Percentiles rank a stretch among this genome's conserved stretches.
Evolutionary conservation across 163 green algal species (phyloP).

Genomic region (Scenedesmus sp.): DNA sequence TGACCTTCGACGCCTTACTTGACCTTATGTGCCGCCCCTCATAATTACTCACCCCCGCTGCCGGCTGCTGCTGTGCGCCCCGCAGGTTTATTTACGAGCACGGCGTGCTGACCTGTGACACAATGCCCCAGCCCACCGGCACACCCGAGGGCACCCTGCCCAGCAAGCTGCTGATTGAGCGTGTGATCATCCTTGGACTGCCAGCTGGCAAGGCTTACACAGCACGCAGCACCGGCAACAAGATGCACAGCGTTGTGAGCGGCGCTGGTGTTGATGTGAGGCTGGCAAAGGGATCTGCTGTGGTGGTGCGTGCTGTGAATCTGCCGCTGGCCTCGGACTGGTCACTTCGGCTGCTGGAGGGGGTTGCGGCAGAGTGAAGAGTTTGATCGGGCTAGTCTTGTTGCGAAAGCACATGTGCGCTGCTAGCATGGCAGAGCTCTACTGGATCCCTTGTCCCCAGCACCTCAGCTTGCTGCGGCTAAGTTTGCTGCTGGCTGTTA

Average conservation of each 20-base stretch:
- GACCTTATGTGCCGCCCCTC: background rate
- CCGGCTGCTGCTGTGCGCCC: background rate
- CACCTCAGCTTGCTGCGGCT: too few relatives aligned
- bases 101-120: constrained; percentile 15
- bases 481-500: too few relatives aligned
- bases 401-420: too few relatives aligned
- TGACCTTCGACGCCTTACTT: background rate
- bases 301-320: constrained; percentile 58
- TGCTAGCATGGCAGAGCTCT: too few relatives aligned
- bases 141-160: background rate
- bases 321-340: constrained; percentile 60
- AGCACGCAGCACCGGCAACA: background rate
- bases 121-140: constrained; percentile 5
- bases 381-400: too few relatives aligned
- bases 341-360: constrained; percentile 56
- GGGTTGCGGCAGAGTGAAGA: constrained; percentile 10
- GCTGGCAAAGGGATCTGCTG: constrained; percentile 31
- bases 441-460: too few relatives aligned
- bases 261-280: constrained; percentile 39
- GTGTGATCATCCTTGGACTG: constrained; percentile 70
- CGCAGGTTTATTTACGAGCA: constrained; percentile 49
- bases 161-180: constrained; percentile 59
- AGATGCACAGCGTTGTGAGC: constrained; percentile 7
- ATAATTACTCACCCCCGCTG: background rate
- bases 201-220: constrained; percentile 40